Evolutionary conservation across 176 grass and related monocot genomes (phyloP).

Genomic region (Carex myosuroides): DNA sequence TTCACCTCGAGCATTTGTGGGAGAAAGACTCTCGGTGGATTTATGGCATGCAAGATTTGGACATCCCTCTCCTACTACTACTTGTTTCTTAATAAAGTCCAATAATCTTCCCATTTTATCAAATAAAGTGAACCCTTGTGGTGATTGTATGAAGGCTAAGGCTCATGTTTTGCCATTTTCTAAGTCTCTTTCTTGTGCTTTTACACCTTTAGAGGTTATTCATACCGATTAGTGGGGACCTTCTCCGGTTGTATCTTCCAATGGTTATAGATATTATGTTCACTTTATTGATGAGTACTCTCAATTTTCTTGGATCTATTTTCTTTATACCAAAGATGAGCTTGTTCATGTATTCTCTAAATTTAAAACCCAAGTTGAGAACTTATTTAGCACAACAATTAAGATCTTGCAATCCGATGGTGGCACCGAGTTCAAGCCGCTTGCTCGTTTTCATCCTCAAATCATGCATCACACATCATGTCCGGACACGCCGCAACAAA

Average conservation of each 20-base stretch:
- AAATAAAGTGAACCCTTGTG: not conserved
- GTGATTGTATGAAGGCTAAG: not conserved
- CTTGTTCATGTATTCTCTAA: not conserved
- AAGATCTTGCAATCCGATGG: not conserved
- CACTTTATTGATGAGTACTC: not conserved
- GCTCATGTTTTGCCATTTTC: not conserved
- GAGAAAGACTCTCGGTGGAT: not conserved
- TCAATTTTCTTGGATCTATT: not conserved
- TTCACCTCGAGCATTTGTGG: not conserved
- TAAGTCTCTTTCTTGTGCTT: not conserved
- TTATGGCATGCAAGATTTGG: not conserved
- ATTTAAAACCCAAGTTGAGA: not conserved
- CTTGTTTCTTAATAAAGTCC: not conserved
- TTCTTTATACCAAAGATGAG: not conserved
- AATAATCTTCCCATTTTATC: not conserved
- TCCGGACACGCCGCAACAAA: not conserved
- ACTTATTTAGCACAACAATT: not conserved
- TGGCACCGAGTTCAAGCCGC: not conserved
- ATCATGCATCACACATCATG: not conserved
- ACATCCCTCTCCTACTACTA: not conserved
- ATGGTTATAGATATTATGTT: not conserved
- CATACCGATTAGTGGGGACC: not conserved
- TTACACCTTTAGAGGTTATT: not conserved
- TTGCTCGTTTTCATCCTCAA: not conserved
- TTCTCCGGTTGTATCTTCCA: not conserved